These are phyloP conservation scores for Nyctanthes arbortristis DNA, from an alignment of 257 asterid species.

Conservation along the genomic window DNA sequence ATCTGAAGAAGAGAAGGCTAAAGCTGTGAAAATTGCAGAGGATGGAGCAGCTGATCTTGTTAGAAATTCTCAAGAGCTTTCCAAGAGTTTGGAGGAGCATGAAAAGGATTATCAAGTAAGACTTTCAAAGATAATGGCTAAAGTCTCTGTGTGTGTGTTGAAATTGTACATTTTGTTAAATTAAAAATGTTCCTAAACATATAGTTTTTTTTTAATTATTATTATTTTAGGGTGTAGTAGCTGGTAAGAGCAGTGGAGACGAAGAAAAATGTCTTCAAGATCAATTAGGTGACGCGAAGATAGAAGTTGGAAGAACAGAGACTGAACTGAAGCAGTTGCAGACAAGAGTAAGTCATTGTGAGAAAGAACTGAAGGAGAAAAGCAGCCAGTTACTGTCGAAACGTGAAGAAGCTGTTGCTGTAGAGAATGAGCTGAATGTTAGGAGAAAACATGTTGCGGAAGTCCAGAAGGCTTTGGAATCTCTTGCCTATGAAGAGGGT, in stretches of 20 bases:
- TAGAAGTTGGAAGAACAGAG: conserved; percentile 83
- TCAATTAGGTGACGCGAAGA: conserved; percentile 92
- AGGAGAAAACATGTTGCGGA: conserved; percentile 67
- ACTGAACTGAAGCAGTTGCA: conserved; percentile 94
- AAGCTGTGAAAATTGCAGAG: conserved; percentile 70
- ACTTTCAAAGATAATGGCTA: conserved; percentile 9
- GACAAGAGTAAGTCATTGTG: conserved; percentile 77
- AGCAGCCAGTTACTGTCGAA: conserved; percentile 55
- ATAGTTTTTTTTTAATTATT: neutral
- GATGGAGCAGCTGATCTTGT: conserved; percentile 82
- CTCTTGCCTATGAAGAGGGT: conserved; percentile 70
- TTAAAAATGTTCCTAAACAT: conserved; percentile 10
- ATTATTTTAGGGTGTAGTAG: conserved; percentile 86
- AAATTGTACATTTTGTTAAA: neutral
- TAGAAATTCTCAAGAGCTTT: conserved; percentile 63
- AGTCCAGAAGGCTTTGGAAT: conserved; percentile 62
- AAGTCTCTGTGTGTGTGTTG: neutral
- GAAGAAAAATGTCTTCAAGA: conserved; percentile 99
- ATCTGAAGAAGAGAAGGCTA: conserved; percentile 71
- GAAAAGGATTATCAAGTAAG: conserved; percentile 92
- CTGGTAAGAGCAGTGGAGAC: conserved; percentile 91
- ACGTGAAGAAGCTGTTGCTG: conserved; percentile 71
- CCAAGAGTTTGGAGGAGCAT: conserved; percentile 76
- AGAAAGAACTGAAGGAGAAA: conserved; percentile 83
- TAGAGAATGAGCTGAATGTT: conserved; percentile 65